A percentile compares a stretch with the other conserved stretches of the same genome.
Evolutionary conservation across 2,329 filamentous ascomycete genomes (phyloP).

Genomic region (Phialophora verrucosa): DNA sequence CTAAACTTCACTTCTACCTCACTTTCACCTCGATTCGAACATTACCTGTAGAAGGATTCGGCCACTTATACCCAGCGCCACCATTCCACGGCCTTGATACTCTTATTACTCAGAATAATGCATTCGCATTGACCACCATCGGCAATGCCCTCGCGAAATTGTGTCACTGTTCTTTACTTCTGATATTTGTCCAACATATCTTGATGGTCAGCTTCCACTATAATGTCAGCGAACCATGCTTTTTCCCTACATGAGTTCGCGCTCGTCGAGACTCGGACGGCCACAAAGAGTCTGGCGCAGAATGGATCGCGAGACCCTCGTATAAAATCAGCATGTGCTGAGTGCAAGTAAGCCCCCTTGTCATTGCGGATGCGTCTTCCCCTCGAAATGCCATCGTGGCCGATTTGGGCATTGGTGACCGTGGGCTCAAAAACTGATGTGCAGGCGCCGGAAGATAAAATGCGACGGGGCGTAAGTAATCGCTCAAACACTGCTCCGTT

Average conservation of each 20-base stretch:
- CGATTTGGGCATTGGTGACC: background rate
- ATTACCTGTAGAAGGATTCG: too few species aligned
- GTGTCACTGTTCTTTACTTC: background rate
- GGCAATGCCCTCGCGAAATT: background rate
- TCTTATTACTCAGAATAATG: background rate
- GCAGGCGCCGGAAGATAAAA: constrained; percentile 19
- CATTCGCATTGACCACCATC: background rate
- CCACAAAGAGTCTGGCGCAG: constrained; percentile 5
- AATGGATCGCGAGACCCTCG: constrained; percentile 16
- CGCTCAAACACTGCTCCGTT: background rate
- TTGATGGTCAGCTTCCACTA: background rate
- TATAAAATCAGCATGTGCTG: constrained; percentile 25
- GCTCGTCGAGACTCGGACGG: constrained; percentile 8
- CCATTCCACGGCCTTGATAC: background rate
- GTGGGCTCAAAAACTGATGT: background rate
- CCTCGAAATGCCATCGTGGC: background rate
- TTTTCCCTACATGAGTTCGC: constrained; percentile 8
- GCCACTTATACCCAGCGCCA: background rate
- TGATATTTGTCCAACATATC: background rate
- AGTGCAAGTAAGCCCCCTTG: constrained; percentile 16
- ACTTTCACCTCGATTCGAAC: background rate
- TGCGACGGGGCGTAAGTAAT: constrained; percentile 15
- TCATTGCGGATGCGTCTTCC: background rate
- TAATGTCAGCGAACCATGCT: background rate
- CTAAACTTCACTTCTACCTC: background rate